Conservation (phyloP, 2,329 filamentous ascomycete species). For the Whalleya microplaca region DNA sequence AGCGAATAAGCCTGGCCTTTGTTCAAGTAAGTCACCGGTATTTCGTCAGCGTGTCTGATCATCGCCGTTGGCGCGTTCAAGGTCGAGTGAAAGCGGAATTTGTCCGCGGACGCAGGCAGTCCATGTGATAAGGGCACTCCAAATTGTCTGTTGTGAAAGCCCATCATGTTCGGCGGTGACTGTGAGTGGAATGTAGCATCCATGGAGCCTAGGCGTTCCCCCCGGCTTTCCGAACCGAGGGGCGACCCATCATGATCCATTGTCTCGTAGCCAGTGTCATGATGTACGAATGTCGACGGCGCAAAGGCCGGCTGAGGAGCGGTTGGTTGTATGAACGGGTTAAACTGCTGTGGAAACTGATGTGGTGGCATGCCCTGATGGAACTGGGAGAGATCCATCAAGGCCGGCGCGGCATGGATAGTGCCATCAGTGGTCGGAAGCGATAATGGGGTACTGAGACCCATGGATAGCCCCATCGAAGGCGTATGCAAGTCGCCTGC, state of each 20-base stretch:
- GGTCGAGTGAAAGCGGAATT: conserved; percentile 88
- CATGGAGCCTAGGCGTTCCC: conserved; percentile 57
- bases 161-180: conserved; percentile 58
- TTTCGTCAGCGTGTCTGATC: conserved; percentile 87
- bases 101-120: conserved; percentile 62
- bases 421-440: conserved; percentile 70
- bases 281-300: conserved; percentile 79
- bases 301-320: conserved; percentile 67
- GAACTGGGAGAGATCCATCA: conserved; percentile 71
- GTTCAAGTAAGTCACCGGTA: conserved; percentile 97
- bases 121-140: conserved; percentile 50
- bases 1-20: conserved; percentile 95
- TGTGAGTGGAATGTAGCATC: conserved; percentile 65
- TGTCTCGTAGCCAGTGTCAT: conserved; percentile 77
- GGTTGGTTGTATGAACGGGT: conserved; percentile 70
- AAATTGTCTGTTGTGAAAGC: conserved; percentile 57
- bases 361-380: conserved; percentile 59
- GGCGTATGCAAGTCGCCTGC: conserved; percentile 89
- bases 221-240: conserved; percentile 58
- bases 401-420: conserved; percentile 61
- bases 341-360: conserved; percentile 67
- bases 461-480: conserved; percentile 72
- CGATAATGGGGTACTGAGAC: conserved; percentile 79
- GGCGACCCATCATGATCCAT: conserved; percentile 77
- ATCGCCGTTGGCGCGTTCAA: conserved; percentile 95